Evolutionary conservation across 257 asterid species (phyloP).

Genomic region (Solanum bukasovii): DNA sequence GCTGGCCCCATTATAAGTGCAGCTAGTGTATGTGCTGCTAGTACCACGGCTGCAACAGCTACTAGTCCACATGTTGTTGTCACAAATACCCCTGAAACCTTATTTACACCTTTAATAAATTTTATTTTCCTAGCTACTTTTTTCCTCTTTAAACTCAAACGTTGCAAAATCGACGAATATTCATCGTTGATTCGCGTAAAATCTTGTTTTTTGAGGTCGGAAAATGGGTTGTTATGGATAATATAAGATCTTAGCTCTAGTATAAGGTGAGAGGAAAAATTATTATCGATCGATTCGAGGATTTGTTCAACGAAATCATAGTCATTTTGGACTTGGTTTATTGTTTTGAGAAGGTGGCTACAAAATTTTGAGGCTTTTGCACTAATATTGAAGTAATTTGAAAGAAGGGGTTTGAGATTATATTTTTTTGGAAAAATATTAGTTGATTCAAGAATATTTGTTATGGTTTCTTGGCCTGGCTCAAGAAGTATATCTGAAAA

Average conservation of each 20-base stretch:
- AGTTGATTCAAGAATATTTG: conserved; percentile 41
- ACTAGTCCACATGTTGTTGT: not conserved
- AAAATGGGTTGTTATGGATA: conserved; percentile 26
- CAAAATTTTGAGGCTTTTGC: conserved; percentile 66
- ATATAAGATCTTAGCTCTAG: conserved; percentile 23
- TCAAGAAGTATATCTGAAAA: conserved; percentile 43
- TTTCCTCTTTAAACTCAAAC: conserved; percentile 20
- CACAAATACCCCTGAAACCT: conserved; percentile 9
- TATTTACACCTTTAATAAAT: conserved; percentile 28
- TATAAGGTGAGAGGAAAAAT: not conserved
- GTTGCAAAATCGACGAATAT: conserved; percentile 31
- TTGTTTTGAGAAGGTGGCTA: conserved; percentile 37
- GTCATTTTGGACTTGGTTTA: conserved; percentile 41
- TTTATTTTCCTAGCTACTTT: conserved; percentile 30
- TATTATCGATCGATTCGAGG: conserved; percentile 12
- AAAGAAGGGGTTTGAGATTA: conserved; percentile 42
- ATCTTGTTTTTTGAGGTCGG: conserved; percentile 20
- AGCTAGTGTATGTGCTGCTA: conserved; percentile 47
- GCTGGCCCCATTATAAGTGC: not conserved
- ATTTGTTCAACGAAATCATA: conserved; percentile 16
- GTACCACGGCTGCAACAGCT: conserved; percentile 19
- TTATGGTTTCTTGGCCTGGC: conserved; percentile 51
- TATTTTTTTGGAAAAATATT: conserved; percentile 18
- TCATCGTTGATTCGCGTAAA: conserved; percentile 27
- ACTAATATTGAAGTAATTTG: conserved; percentile 51